A percentile compares a stretch with the other conserved stretches of the same genome.
These are phyloP conservation scores for Globisporangium paddicum DNA, from an alignment of 352 stramenopile species.

Conservation along the genomic window DNA sequence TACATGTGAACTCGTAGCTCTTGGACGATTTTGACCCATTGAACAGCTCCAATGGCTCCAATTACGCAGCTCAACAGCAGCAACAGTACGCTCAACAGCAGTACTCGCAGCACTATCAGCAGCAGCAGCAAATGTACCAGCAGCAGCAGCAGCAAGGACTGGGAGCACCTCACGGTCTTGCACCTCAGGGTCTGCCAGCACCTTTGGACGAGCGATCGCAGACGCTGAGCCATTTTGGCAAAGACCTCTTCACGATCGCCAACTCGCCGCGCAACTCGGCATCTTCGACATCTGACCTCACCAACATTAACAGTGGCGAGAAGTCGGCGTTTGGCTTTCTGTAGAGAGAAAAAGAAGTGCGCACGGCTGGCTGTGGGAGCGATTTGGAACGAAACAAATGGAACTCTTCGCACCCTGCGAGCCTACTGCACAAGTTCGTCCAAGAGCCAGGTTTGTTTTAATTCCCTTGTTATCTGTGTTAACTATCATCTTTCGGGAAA, in stretches of 20 bases:
- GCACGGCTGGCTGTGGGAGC: not conserved
- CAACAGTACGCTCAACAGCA: constrained; percentile 22
- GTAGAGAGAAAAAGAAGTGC: constrained; percentile 34
- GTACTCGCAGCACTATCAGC: constrained; percentile 4
- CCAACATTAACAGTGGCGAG: constrained; percentile 14
- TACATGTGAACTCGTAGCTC: constrained; percentile 18
- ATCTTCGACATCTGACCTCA: constrained; percentile 9
- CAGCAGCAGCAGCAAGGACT: constrained; percentile 12
- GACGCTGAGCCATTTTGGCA: constrained; percentile 73
- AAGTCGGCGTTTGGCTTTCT: constrained; percentile 88
- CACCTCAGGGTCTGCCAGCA: constrained; percentile 22
- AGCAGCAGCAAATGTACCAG: constrained; percentile 20
- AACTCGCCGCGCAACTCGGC: constrained; percentile 63
- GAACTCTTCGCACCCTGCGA: not conserved
- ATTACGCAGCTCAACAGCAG: constrained; percentile 22
- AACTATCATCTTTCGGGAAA: not conserved
- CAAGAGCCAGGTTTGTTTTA: not conserved
- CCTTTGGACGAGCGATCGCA: constrained; percentile 55
- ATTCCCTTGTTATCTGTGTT: not conserved
- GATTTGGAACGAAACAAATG: constrained; percentile 1
- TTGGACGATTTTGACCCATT: constrained; percentile 50
- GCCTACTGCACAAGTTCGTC: not conserved
- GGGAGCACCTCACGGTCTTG: not conserved
- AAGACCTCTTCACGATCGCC: constrained; percentile 82
- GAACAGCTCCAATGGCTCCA: constrained; percentile 20